Base-by-base conservation (phyloP, 129 eudicot species). In the Saussurea involucrata region DNA sequence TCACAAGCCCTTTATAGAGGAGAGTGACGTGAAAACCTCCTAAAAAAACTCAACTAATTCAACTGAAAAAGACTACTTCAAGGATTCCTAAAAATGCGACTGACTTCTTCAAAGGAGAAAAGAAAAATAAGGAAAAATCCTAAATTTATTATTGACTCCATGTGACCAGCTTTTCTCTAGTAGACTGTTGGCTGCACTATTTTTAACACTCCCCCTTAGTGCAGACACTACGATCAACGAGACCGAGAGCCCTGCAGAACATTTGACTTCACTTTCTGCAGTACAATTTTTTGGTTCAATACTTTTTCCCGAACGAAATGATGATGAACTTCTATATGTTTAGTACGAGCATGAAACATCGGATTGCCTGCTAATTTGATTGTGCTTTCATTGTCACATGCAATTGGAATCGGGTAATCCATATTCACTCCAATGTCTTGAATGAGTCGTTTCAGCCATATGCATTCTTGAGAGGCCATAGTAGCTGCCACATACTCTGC, bases 401-500 rank as follows among this genome's bases (percentile, higher is more conserved):
- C 60, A 46, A 46, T 11, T 11, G 20, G 58, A 46, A 46, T 46
- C 1, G 5, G 58, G 58, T 46, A 46, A 17, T 46, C 58, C 58
- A 46, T 44, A 9, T 4, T 44, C 8, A 44, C 55, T 27, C 29
- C 29, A 27, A 27, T 27, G 1, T 27, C 29, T 6, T 44, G 17
- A 44, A 75, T 12, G 12, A 81, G 66, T 28, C 60, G 5, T 24
- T 12, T 58, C 36, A 82, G 32, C 78, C 81, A 82, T 1, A 76
- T 11, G 15, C 77, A 75, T n/a, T 82, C 82, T 40, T 82, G 78
- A 5, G 77, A 40, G 0, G 68, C 85, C 72, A 58, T 68, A 0
- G 82, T 27, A 1, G 77, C 69, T 1, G 73, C 78, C 10, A 31
- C 5, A 31, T 31, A 31, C 4, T 31, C 34, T 31, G 34, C 34